These are phyloP conservation scores for Phtheirospermum japonicum DNA, from an alignment of 257 asterid species.

Conservation along the genomic window DNA sequence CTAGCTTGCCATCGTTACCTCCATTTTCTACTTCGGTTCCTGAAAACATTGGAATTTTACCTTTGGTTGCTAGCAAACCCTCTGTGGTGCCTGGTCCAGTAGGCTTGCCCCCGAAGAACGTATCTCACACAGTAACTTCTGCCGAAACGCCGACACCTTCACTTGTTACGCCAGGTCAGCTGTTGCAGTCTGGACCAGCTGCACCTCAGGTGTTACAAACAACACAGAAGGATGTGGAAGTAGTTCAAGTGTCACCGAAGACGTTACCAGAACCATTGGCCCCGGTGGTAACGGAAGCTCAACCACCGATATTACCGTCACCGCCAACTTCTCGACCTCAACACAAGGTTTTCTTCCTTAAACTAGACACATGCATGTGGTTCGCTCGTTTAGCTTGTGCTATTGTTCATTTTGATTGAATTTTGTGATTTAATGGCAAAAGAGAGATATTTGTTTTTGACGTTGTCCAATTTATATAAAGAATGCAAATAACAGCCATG, in stretches of 20 bases:
- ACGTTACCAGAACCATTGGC: constrained; percentile 46
- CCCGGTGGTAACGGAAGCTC: constrained; percentile 59
- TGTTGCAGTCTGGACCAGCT: constrained; percentile 59
- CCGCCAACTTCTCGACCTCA: constrained; percentile 58
- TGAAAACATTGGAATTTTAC: constrained; percentile 38
- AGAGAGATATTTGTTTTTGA: not conserved
- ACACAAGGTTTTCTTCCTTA: constrained; percentile 48
- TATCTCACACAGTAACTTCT: constrained; percentile 44
- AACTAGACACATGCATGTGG: not conserved
- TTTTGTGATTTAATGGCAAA: not conserved
- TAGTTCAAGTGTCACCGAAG: constrained; percentile 64
- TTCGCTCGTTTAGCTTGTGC: constrained; percentile 1
- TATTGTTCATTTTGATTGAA: not conserved
- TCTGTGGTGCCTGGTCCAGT: constrained; percentile 38
- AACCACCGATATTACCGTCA: constrained; percentile 81
- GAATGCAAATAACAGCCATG: too few species aligned
- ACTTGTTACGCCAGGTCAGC: constrained; percentile 86
- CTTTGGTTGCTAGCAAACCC: constrained; percentile 47
- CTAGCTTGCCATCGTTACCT: constrained; percentile 46
- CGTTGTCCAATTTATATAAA: too few species aligned
- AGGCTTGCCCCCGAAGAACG: constrained; percentile 38
- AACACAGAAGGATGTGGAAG: constrained; percentile 84
- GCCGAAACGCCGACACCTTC: constrained; percentile 57
- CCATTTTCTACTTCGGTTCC: constrained; percentile 40
- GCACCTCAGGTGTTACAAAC: constrained; percentile 50